Evolutionary conservation across 176 grass and related monocot genomes (phyloP).

Genomic region (Carex pumila): DNA sequence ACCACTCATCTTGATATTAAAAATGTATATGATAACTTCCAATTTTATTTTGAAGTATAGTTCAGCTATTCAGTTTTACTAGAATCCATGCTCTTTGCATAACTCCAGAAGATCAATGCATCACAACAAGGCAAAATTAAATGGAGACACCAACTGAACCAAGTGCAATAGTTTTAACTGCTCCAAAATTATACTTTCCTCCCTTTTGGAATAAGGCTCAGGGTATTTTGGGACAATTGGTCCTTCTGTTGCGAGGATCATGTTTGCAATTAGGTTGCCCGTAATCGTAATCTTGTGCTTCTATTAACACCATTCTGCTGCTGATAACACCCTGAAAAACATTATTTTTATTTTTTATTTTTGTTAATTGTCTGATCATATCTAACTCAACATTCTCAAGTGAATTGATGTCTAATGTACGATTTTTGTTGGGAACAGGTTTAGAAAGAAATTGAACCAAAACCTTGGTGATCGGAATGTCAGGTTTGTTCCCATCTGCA

Average conservation of each 20-base stretch:
- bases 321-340: conserved; percentile 9
- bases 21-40: neutral
- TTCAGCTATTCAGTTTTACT: neutral
- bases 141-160: neutral
- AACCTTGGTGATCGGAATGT: conserved; percentile 9
- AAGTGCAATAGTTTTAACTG: conserved; percentile 10
- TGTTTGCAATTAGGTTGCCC: conserved; percentile 66
- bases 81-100: neutral
- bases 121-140: neutral
- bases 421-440: neutral
- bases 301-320: conserved; percentile 59
- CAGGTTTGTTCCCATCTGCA: conserved; percentile 2
- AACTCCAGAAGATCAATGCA: too few relatives aligned
- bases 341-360: neutral
- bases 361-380: neutral
- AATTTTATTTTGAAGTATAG: neutral
- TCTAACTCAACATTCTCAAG: neutral
- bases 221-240: conserved; percentile 22
- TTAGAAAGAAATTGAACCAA: neutral
- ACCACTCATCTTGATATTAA: neutral
- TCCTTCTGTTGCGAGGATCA: conserved; percentile 57
- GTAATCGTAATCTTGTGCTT: conserved; percentile 78
- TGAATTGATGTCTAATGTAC: neutral
- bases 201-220: neutral
- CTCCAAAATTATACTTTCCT: conserved; percentile 2